Evolutionary conservation across 106 monocot genomes (phyloP), one percentile per base, ranked within the genome.

Genomic region (Alisma plantagoaquatica): DNA sequence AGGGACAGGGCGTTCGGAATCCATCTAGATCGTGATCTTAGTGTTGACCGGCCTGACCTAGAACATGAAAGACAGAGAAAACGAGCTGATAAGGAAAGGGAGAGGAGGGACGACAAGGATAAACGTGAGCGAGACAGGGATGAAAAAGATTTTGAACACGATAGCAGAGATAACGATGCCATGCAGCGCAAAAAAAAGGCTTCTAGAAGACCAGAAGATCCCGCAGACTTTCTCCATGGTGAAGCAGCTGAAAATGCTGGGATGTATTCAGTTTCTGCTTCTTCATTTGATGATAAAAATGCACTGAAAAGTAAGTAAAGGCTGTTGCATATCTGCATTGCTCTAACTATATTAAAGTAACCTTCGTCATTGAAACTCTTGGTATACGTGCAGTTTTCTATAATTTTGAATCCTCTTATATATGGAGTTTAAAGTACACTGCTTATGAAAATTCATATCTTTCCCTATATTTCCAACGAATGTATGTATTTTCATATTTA

Each of bases 221-320:
- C 77, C 51, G 75, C 61, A 10, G 59, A 54, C 8, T 35, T 70
- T 44, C 75, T 70, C 29, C 79, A 68, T 52, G 76, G 63, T 58
- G 76, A 77, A 2, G 69, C 49, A 56, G 70, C 61, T 55, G 84
- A 84, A 27, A 88, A 68, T 33, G 62, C 60, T 63, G 78, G 77
- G 28, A 51, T 62, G 16, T 79, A 73, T 59, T 67, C 59, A 53
- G 70, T 74, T 16, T 69, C 81, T 51, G 61, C 79, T 53, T 78
- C 83, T 69, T 77, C 79, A 22, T 82, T 64, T 67, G 84, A 79
- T 67, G 84, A 90, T 58, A 98, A 90, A 29, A 82, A 90, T 66
- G 63, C 65, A 17, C 46, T 85, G 52, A 98, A 79, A 63, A 82
- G 96, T 90, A 60, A 77, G 89, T 70, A 21, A 14, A 38, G n/a